These are phyloP conservation scores for Cyclotella cryptica DNA, from an alignment of 108 stramenopile species.

Conservation along the genomic window DNA sequence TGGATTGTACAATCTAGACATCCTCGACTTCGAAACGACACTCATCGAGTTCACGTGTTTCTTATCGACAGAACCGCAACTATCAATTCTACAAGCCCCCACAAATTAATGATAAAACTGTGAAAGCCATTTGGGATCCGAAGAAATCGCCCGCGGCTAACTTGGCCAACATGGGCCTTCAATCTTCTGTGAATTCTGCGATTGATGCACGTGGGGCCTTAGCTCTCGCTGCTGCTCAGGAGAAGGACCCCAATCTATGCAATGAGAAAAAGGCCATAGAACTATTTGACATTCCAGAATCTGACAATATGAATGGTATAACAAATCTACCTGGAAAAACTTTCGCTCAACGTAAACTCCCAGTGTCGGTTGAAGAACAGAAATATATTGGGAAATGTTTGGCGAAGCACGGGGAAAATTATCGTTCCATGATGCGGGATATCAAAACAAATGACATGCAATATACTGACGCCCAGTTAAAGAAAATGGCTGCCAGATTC, in stretches of 20 bases:
- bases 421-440: slow-evolving; percentile 73
- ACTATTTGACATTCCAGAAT: slow-evolving; percentile 86
- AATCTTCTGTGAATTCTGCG: slow-evolving; percentile 59
- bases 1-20: too few relatives aligned
- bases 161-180: slow-evolving; percentile 68
- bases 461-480: slow-evolving; percentile 72
- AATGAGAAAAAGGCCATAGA: slow-evolving; percentile 59
- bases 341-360: slow-evolving; percentile 51
- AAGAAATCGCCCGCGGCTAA: slow-evolving; percentile 70
- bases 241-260: slow-evolving; percentile 25
- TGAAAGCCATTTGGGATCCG: slow-evolving; percentile 72
- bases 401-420: slow-evolving; percentile 78
- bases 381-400: slow-evolving; percentile 78
- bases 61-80: slow-evolving; percentile 50
- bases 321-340: slow-evolving; percentile 50
- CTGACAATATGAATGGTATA: slow-evolving; percentile 56
- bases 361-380: slow-evolving; percentile 74
- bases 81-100: slow-evolving; percentile 66
- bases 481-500: slow-evolving; percentile 78
- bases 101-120: slow-evolving; percentile 57
- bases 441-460: slow-evolving; percentile 85
- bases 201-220: slow-evolving; percentile 31
- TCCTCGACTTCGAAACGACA: background rate
- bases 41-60: background rate
- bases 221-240: slow-evolving; percentile 27